These are phyloP conservation scores for Mortierella claussenii DNA, from an alignment of 192 early-diverging fungal species.

Conservation along the genomic window DNA sequence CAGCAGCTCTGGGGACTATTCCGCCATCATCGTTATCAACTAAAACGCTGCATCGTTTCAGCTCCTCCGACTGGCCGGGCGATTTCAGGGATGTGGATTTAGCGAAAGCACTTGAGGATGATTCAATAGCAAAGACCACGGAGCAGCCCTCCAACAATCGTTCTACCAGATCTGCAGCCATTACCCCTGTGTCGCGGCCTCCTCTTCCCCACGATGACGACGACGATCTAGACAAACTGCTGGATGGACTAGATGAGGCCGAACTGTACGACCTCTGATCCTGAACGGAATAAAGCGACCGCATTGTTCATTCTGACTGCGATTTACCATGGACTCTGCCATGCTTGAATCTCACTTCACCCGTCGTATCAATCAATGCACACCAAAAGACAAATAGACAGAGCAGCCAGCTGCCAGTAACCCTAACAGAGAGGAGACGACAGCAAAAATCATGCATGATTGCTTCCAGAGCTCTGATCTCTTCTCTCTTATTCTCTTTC, in stretches of 20 bases:
- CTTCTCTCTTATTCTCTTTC: no score
- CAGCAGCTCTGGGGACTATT: background rate
- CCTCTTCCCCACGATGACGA: slow-evolving; percentile 8
- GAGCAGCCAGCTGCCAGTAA: no score
- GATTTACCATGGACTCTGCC: no score
- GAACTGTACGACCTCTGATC: slow-evolving; percentile 23
- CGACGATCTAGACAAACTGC: slow-evolving; percentile 30
- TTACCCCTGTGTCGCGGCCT: background rate
- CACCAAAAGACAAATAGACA: background rate
- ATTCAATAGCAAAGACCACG: background rate
- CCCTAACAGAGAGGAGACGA: no score
- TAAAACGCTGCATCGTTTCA: background rate
- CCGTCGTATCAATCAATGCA: background rate
- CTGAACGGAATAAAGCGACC: background rate
- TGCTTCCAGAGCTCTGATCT: no score
- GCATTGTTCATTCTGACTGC: no score
- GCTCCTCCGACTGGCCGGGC: slow-evolving; percentile 25
- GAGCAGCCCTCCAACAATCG: background rate
- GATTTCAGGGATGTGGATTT: slow-evolving; percentile 22
- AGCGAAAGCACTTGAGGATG: slow-evolving; percentile 4
- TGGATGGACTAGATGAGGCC: slow-evolving; percentile 37
- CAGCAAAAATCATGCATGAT: no score
- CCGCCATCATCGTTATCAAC: background rate
- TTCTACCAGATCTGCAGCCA: background rate
- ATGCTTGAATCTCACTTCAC: no score